phyloP scores from a whole-genome alignment of 441 rosid genomes.

The Bruguiera hainesii region DNA sequence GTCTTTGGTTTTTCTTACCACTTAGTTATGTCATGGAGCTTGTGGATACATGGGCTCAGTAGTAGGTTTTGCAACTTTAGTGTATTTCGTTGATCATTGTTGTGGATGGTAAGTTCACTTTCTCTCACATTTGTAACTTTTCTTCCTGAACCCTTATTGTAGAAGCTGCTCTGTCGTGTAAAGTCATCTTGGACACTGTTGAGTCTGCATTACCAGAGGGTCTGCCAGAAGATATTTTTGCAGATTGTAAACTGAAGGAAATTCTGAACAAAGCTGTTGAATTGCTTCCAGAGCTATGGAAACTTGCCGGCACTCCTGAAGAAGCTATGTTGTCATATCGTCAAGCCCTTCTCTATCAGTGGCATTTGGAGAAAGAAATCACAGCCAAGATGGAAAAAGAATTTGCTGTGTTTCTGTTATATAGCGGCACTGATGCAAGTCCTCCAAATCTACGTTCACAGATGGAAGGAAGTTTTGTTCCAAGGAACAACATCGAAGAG shows the following conservation, averaged over 20 bases:
- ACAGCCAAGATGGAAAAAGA: conserved; percentile 62
- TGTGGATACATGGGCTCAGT: too few species aligned
- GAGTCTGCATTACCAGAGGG: conserved; percentile 82
- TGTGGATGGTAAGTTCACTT: too few species aligned
- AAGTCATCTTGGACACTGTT: conserved; percentile 66
- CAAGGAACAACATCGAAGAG: conserved; percentile 78
- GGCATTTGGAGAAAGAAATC: conserved; percentile 67
- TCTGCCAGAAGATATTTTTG: conserved; percentile 48
- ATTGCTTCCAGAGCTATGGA: conserved; percentile 81
- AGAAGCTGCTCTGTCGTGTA: conserved; percentile 89
- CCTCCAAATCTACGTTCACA: conserved; percentile 77
- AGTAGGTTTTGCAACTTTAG: too few species aligned
- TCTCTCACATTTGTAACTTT: conserved; percentile 14
- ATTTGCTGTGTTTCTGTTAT: conserved; percentile 70
- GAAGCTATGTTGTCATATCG: conserved; percentile 72
- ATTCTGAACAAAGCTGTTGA: conserved; percentile 65
- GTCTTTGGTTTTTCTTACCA: too few species aligned
- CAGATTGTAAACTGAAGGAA: conserved; percentile 68
- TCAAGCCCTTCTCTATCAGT: conserved; percentile 59
- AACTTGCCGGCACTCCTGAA: conserved; percentile 52
- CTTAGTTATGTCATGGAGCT: too few species aligned
- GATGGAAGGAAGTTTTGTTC: conserved; percentile 66
- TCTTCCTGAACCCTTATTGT: conserved; percentile 32
- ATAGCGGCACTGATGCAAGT: conserved; percentile 70
- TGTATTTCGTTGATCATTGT: too few species aligned